phyloP scores from a whole-genome alignment of 2,329 filamentous ascomycete species.

The Pestalotiopsis fici region DNA sequence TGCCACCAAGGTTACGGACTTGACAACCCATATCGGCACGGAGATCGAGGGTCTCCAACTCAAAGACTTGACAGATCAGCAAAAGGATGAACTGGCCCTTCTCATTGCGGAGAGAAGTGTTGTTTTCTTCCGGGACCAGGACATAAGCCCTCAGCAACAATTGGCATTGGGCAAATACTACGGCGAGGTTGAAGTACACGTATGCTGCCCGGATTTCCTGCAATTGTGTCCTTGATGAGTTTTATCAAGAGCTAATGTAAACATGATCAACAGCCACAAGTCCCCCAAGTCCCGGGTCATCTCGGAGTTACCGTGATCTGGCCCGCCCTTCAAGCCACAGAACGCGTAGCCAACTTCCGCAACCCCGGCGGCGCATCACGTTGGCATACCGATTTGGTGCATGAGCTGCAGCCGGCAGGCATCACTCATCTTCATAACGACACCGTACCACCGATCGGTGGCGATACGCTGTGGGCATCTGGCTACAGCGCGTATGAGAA shows the following conservation, averaged over 20 bases:
- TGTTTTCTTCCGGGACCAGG: slow-evolving; percentile 68
- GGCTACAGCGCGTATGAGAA: slow-evolving; percentile 75
- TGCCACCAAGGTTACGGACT: slow-evolving; percentile 62
- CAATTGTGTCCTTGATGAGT: neutral
- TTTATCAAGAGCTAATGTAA: neutral
- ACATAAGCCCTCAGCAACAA: slow-evolving; percentile 63
- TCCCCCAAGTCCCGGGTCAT: slow-evolving; percentile 68
- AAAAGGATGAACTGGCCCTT: slow-evolving; percentile 63
- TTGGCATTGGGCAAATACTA: slow-evolving; percentile 63
- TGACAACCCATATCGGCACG: slow-evolving; percentile 64
- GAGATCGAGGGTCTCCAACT: slow-evolving; percentile 66
- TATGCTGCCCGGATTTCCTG: slow-evolving; percentile 33
- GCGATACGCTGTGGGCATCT: slow-evolving; percentile 73
- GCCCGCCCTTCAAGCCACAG: slow-evolving; percentile 67
- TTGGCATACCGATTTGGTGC: slow-evolving; percentile 73
- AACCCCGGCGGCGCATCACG: slow-evolving; percentile 66
- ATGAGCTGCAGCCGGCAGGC: slow-evolving; percentile 70
- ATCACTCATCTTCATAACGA: slow-evolving; percentile 73
- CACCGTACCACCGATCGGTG: slow-evolving; percentile 63
- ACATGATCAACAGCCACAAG: slow-evolving; percentile 57
- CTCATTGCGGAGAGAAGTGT: slow-evolving; percentile 65
- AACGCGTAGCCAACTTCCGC: slow-evolving; percentile 62
- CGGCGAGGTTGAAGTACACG: slow-evolving; percentile 69
- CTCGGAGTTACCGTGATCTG: slow-evolving; percentile 68
- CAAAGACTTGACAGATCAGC: slow-evolving; percentile 59